These are phyloP conservation scores for Phytophthora megakarya DNA, from an alignment of 352 stramenopile species.

Conservation along the genomic window DNA sequence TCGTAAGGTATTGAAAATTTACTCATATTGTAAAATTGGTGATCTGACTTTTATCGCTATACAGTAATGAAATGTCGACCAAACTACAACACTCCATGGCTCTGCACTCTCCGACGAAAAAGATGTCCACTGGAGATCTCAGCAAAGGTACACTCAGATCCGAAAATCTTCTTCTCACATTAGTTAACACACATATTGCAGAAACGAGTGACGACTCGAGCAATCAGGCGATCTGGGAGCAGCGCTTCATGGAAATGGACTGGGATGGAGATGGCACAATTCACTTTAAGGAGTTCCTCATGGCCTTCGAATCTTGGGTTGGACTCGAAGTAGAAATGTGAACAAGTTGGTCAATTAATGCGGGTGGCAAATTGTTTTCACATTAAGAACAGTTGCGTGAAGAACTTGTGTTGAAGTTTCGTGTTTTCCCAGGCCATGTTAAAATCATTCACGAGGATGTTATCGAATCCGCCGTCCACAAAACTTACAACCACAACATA, in stretches of 20 bases:
- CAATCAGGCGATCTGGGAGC: conserved; percentile 78
- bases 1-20: background rate
- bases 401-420: too few species aligned
- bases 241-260: conserved; percentile 88
- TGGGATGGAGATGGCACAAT: conserved; percentile 87
- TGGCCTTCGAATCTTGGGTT: conserved; percentile 88
- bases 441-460: too few species aligned
- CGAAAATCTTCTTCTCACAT: background rate
- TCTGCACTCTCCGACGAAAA: conserved; percentile 82
- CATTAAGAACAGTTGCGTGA: too few species aligned
- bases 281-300: conserved; percentile 91
- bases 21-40: background rate
- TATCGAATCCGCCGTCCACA: too few species aligned
- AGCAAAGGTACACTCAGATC: conserved; percentile 20
- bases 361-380: too few species aligned
- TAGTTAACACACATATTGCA: too few species aligned
- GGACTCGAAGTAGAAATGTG: conserved; percentile 61
- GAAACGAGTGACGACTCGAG: conserved; percentile 51
- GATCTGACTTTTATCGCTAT: conserved; percentile 2
- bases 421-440: too few species aligned
- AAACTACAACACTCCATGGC: conserved; percentile 66
- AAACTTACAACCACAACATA: too few species aligned
- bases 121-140: conserved; percentile 50
- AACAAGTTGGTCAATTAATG: too few species aligned
- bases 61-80: conserved; percentile 65